phyloP scores from a whole-genome alignment of 164 flowering plant genomes.

The Piper betle region DNA sequence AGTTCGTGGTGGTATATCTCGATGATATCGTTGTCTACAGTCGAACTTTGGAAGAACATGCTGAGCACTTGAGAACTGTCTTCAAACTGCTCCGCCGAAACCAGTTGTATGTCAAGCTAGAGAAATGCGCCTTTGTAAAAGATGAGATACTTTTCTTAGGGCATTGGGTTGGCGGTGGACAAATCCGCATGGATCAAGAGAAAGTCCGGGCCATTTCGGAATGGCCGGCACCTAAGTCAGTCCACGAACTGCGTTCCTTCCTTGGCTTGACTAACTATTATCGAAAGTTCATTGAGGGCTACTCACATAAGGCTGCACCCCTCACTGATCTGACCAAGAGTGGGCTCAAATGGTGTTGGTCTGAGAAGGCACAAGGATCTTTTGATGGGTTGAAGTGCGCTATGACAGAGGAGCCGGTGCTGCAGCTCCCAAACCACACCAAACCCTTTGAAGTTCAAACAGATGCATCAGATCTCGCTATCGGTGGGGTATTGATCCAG shows the following conservation, averaged over 20 bases:
- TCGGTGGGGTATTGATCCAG: not conserved
- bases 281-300: too few relatives aligned
- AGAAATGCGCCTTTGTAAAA: constrained; percentile 6
- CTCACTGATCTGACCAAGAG: too few relatives aligned
- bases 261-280: too few relatives aligned
- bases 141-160: constrained; percentile 4
- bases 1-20: constrained; percentile 1
- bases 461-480: constrained; percentile 1
- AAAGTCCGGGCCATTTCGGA: too few relatives aligned
- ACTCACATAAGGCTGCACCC: too few relatives aligned
- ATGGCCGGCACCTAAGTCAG: too few relatives aligned
- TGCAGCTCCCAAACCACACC: not conserved
- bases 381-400: too few relatives aligned
- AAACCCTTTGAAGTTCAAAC: constrained; percentile 4
- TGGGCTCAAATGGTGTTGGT: too few relatives aligned
- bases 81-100: not conserved
- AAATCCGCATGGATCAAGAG: not conserved
- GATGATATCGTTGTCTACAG: constrained; percentile 1
- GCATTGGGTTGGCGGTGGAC: not conserved
- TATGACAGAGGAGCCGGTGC: not conserved
- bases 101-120: not conserved
- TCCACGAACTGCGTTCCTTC: too few relatives aligned
- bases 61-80: not conserved
- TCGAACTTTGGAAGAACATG: not conserved
- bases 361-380: too few relatives aligned